Evolutionary conservation across 2,329 filamentous ascomycete genomes (phyloP), one percentile per base, ranked within the genome.

Genomic region (Colletotrichum shisoi): DNA sequence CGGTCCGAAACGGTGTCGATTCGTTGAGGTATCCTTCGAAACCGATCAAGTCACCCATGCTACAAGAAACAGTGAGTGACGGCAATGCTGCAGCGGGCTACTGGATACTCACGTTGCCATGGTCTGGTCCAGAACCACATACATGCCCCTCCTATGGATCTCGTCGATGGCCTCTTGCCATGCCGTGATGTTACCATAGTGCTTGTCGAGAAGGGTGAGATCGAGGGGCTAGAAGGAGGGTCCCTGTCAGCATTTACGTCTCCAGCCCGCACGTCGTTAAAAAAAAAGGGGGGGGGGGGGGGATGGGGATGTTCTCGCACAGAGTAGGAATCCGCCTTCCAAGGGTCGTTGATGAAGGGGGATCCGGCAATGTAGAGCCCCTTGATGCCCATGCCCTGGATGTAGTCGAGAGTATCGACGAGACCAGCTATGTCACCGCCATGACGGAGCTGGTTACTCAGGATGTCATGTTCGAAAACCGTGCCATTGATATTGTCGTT

Each of bases 111-210:
- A 67, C 64, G 64, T 67, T 19, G 64, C 83, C 73, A 90, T 82
- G 2, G 88, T 90, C 72, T 89, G 89, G 73, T 90, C 88, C 67
- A 90, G 76, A 39, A 90, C 78, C 46, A 90, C 85, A 76, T 89
- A 89, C 87, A 90, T 90, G 60, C 81, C 84, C 37, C 85, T 80
- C 3, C 76, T 75, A 71, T 90, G 88, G n/a, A 90, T 87, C 54
- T 86, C 86, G 9, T 82, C 77, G 59, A 90, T 84, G 2, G 83
- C 82, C 52, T 79, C 75, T 71, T 86, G 83, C 86, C 87, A 90
- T 62, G 81, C 77, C 19, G 83, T 75, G 61, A 90, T 84, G 57
- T 81, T 83, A 19, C 87, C 88, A 69, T 85, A 86, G 72, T 90
- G 88, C 52, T 83, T 80, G 71, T 90, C 88, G 17, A 90, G 79